A percentile compares a stretch with the other conserved stretches of the same genome.
Conservation (phyloP, 2,329 filamentous ascomycete species). For the Penicillium sclerotigenum region DNA sequence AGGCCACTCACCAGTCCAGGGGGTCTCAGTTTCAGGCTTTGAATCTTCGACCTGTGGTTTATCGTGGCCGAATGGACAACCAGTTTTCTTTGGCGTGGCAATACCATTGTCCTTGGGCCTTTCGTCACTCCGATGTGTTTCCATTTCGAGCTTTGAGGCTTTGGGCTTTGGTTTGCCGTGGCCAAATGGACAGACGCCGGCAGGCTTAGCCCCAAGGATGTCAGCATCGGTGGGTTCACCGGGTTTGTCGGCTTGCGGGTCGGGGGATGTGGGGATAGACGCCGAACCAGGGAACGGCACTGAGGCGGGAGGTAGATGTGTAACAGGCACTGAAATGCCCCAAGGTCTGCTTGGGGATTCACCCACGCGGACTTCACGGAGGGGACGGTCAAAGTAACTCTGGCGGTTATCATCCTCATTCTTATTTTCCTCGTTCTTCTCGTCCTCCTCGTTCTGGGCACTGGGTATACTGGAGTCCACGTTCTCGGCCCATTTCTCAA, state of each 20-base stretch:
- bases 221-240: conserved; percentile 13
- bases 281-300: conserved; percentile 26
- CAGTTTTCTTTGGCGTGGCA: not conserved
- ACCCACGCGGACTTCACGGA: conserved; percentile 88
- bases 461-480: conserved; percentile 56
- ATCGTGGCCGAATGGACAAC: conserved; percentile 10
- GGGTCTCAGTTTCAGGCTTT: not conserved
- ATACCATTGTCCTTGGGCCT: not conserved
- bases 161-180: conserved; percentile 23
- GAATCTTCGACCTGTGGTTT: not conserved
- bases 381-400: conserved; percentile 74
- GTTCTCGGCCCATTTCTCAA: conserved; percentile 81
- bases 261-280: conserved; percentile 17
- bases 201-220: conserved; percentile 18
- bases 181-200: conserved; percentile 38
- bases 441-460: conserved; percentile 29
- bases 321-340: conserved; percentile 78
- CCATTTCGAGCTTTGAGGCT: conserved; percentile 6
- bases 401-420: conserved; percentile 59
- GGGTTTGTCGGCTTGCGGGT: conserved; percentile 16
- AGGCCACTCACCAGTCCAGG: not conserved
- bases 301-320: conserved; percentile 33
- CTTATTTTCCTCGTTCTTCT: conserved; percentile 40
- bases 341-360: conserved; percentile 91
- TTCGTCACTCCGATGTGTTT: conserved; percentile 5